Base-by-base conservation (phyloP, 768 basidiomycete genomes). In the Kwoniella bestiolae region DNA sequence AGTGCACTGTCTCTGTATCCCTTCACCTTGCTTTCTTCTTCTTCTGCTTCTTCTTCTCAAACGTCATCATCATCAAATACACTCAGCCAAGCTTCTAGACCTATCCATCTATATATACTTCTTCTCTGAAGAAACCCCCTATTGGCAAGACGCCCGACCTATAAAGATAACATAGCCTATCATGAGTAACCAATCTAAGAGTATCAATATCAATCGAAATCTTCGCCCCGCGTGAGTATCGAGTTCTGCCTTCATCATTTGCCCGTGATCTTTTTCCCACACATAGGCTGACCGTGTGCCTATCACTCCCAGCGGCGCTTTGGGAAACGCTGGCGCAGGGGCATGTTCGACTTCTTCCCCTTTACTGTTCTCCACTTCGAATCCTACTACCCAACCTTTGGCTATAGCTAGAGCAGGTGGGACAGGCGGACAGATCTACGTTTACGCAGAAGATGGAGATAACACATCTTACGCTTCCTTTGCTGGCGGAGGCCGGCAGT, bases 401-500 rank as follows among this genome's bases (percentile, higher is more conserved):
- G 79, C 79, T 14, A 60, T 80, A 18, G 79, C 79, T 28, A 59
- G 79, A 44, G 65, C 72, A 2, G 76, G 76, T 12, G 79, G 79
- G 2, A 31, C 57, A 28, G 77, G 79, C 29, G 79, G 77, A 31
- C 74, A 68, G 34, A 64, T 79, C 6, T 80, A 59, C 45, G 74
- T 74, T 9, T 80, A 78, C 56, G 53, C 75, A 26, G 75, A 75
- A 21, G 73, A 73, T 23, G 26, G 9, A 14, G 47, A 41, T 18
- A 41, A 59, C 3, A 56, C 46, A 45, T 50, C 58, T 56, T 64
- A 62, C 66, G 55, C 67, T 61, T 65, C 75, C 29, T 75, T 74
- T 56, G 77, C 72, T 50, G 78, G 78, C 61, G 78, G 78, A 49
- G 77, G 75, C 66, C 65, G 74, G 68, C 78, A 70, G 78, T 81